phyloP scores from a whole-genome alignment of 2,329 filamentous ascomycete genomes.

The Cytospora leucostoma region DNA sequence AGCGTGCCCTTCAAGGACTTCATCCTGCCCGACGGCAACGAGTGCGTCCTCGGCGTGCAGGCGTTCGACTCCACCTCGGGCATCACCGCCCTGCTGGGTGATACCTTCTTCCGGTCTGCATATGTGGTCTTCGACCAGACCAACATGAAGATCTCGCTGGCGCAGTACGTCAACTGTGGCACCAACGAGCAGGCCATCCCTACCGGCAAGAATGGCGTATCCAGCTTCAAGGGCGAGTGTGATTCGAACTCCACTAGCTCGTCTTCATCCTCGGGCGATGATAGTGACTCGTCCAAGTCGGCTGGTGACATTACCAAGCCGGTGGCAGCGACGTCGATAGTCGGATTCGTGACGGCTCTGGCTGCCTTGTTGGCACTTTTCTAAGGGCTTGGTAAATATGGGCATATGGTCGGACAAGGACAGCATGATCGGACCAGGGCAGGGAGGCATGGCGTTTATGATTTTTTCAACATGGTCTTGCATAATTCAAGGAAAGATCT shows the following conservation, averaged over 20 bases:
- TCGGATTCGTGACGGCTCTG: slow-evolving; percentile 20
- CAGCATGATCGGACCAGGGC: too few relatives aligned
- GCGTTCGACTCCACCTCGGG: slow-evolving; percentile 30
- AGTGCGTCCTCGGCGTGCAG: slow-evolving; percentile 31
- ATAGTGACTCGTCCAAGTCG: not conserved
- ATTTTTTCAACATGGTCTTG: slow-evolving; percentile 3
- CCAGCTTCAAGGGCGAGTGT: slow-evolving; percentile 31
- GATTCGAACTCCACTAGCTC: slow-evolving; percentile 4
- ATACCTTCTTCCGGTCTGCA: slow-evolving; percentile 37
- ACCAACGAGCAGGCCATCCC: slow-evolving; percentile 35
- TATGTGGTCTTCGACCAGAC: slow-evolving; percentile 40
- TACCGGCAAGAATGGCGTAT: slow-evolving; percentile 18
- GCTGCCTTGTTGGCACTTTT: slow-evolving; percentile 19
- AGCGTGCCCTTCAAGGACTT: slow-evolving; percentile 44
- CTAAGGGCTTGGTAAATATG: slow-evolving; percentile 4
- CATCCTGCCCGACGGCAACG: slow-evolving; percentile 31
- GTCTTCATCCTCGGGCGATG: not conserved
- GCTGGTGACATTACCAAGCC: slow-evolving; percentile 8
- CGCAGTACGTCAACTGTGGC: slow-evolving; percentile 38
- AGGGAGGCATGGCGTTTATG: not conserved
- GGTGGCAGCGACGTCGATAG: slow-evolving; percentile 9
- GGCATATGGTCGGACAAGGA: too few relatives aligned
- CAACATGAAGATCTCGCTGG: slow-evolving; percentile 36
- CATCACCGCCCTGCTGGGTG: slow-evolving; percentile 34
- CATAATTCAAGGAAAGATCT: not conserved